phyloP scores from a whole-genome alignment of 2,329 filamentous ascomycete genomes.

The Didymella pomorum region DNA sequence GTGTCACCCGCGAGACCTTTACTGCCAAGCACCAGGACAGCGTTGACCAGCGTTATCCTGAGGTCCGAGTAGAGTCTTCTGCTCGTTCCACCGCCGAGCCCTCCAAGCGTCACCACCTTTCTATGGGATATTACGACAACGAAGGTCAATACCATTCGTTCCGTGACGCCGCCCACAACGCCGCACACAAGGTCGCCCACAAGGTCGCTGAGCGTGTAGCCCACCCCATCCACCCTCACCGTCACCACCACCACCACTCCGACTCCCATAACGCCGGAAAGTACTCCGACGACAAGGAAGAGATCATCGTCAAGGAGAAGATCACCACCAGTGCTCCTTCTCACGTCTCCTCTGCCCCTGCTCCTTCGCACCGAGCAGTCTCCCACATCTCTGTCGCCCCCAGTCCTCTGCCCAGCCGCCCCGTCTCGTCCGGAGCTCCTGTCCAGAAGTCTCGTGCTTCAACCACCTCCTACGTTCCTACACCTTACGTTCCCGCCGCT shows the following conservation, averaged over 20 bases:
- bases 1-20: slow-evolving; percentile 50
- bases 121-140: slow-evolving; percentile 84
- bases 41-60: slow-evolving; percentile 52
- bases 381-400: slow-evolving; percentile 34
- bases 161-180: slow-evolving; percentile 73
- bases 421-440: slow-evolving; percentile 51
- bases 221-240: slow-evolving; percentile 68
- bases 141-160: slow-evolving; percentile 78
- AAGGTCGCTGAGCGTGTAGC: slow-evolving; percentile 67
- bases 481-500: slow-evolving; percentile 28
- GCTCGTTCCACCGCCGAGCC: slow-evolving; percentile 62
- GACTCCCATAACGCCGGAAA: slow-evolving; percentile 48
- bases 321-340: slow-evolving; percentile 42
- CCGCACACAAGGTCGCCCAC: slow-evolving; percentile 58
- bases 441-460: slow-evolving; percentile 40
- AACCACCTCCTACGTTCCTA: slow-evolving; percentile 74
- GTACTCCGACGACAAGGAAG: slow-evolving; percentile 51
- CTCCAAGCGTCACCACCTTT: slow-evolving; percentile 61
- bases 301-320: slow-evolving; percentile 60
- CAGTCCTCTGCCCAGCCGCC: slow-evolving; percentile 39
- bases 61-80: slow-evolving; percentile 61
- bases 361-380: slow-evolving; percentile 12
- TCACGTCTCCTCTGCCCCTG: slow-evolving; percentile 29
- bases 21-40: slow-evolving; percentile 45
- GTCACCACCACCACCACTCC: slow-evolving; percentile 54